A percentile compares a stretch with the other conserved stretches of the same genome.
These are phyloP conservation scores for Acanthamoeba royreba DNA, from an alignment of 208 protist genomes.

Conservation along the genomic window DNA sequence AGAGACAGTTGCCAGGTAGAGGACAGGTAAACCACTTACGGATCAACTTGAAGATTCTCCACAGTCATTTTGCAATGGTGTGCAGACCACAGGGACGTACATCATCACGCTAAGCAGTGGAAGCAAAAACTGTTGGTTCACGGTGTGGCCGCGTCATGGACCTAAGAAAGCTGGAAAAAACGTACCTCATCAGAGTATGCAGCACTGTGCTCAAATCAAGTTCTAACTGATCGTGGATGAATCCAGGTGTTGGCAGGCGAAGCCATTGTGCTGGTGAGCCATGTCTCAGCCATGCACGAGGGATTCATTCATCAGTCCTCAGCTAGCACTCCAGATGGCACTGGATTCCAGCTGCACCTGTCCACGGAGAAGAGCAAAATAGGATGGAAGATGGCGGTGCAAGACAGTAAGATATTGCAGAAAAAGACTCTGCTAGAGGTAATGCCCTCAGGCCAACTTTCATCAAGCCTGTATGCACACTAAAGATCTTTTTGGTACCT, in stretches of 20 bases:
- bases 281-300: not conserved
- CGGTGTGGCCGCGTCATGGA: slow-evolving; percentile 7
- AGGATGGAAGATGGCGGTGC: slow-evolving; percentile 10
- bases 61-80: too few species aligned
- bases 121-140: slow-evolving; percentile 53
- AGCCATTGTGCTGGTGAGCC: not conserved
- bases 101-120: slow-evolving; percentile 19
- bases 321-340: not conserved
- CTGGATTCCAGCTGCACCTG: not conserved
- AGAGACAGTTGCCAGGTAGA: too few species aligned
- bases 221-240: too few species aligned
- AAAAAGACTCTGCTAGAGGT: slow-evolving; percentile 15
- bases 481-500: too few species aligned
- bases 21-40: too few species aligned
- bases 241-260: slow-evolving; percentile 9
- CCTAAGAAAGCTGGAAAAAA: slow-evolving; percentile 32
- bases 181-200: too few species aligned
- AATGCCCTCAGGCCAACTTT: not conserved
- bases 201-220: too few species aligned
- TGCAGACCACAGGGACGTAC: not conserved
- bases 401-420: not conserved
- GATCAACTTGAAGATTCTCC: too few species aligned
- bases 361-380: not conserved
- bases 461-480: not conserved
- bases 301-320: slow-evolving; percentile 26